Evolutionary conservation across 192 early-diverging fungal species (phyloP).

Genomic region (Phlyctochytrium planicorne): DNA sequence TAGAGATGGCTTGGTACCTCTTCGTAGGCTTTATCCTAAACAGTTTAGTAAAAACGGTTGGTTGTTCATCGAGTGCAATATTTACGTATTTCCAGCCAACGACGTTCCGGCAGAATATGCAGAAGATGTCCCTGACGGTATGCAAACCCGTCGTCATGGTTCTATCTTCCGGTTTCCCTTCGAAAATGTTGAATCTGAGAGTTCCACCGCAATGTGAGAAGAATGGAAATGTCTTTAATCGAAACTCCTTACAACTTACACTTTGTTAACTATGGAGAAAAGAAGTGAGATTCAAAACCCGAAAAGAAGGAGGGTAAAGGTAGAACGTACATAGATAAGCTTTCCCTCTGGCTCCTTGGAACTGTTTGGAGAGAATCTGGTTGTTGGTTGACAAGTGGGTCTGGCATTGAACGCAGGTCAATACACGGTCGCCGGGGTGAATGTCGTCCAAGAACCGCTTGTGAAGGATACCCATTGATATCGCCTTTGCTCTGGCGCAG

Average conservation of each 20-base stretch:
- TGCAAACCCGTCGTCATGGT: conserved; percentile 76
- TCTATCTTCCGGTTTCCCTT: conserved; percentile 54
- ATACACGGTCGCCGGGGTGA: not conserved
- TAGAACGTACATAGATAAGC: not conserved
- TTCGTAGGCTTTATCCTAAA: not conserved
- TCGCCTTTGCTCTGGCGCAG: too few species aligned
- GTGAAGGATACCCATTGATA: not conserved
- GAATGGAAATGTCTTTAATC: not conserved
- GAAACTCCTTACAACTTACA: too few species aligned
- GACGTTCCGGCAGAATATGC: conserved; percentile 40
- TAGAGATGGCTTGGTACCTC: not conserved
- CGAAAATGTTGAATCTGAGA: conserved; percentile 46
- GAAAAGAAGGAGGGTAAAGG: too few species aligned
- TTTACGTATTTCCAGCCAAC: conserved; percentile 40
- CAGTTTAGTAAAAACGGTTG: not conserved
- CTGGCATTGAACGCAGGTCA: not conserved
- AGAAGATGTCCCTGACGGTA: conserved; percentile 68
- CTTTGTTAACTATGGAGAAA: too few species aligned
- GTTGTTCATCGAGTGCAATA: not conserved
- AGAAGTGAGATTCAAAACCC: too few species aligned
- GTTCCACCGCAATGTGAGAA: not conserved
- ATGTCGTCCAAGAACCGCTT: not conserved
- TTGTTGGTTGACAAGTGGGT: not conserved
- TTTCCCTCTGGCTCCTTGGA: not conserved
- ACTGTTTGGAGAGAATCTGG: not conserved